Conservation (phyloP, 148 eudicot genomes). For the Diospyros kaki region DNA sequence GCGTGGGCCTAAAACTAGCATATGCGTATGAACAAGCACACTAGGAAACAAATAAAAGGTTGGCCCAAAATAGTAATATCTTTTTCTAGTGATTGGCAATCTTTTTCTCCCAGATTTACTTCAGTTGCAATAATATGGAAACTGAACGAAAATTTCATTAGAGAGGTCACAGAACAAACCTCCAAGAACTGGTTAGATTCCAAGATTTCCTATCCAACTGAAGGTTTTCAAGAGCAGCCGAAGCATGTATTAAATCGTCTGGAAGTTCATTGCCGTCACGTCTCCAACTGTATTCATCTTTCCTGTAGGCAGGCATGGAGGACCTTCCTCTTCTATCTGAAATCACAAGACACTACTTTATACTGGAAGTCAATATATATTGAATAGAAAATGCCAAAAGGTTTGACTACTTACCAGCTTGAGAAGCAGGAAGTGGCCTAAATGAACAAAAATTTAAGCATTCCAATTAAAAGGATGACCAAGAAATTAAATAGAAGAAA, state of each 20-base stretch:
- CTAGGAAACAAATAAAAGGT: too few species aligned
- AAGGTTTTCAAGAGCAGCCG: slow-evolving; percentile 86
- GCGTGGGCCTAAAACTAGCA: too few species aligned
- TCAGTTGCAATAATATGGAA: neutral
- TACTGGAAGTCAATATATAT: neutral
- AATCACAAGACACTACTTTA: slow-evolving; percentile 10
- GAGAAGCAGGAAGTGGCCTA: slow-evolving; percentile 75
- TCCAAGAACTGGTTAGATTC: slow-evolving; percentile 79
- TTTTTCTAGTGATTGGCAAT: neutral
- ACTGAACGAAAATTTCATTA: neutral
- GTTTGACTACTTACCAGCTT: slow-evolving; percentile 58
- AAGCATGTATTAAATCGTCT: slow-evolving; percentile 72
- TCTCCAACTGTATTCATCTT: slow-evolving; percentile 85
- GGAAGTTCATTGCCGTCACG: slow-evolving; percentile 70
- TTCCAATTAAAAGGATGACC: neutral
- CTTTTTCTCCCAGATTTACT: neutral
- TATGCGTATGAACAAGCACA: too few species aligned
- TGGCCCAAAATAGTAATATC: too few species aligned
- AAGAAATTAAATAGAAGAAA: neutral
- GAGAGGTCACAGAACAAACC: slow-evolving; percentile 39
- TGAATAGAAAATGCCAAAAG: neutral
- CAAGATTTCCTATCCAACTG: slow-evolving; percentile 96
- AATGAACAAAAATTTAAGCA: slow-evolving; percentile 16
- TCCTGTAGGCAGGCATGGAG: slow-evolving; percentile 66
- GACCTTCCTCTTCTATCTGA: slow-evolving; percentile 82